Evolutionary conservation across 2,329 filamentous ascomycete species (phyloP).

Genomic region (Colletotrichum sp.): DNA sequence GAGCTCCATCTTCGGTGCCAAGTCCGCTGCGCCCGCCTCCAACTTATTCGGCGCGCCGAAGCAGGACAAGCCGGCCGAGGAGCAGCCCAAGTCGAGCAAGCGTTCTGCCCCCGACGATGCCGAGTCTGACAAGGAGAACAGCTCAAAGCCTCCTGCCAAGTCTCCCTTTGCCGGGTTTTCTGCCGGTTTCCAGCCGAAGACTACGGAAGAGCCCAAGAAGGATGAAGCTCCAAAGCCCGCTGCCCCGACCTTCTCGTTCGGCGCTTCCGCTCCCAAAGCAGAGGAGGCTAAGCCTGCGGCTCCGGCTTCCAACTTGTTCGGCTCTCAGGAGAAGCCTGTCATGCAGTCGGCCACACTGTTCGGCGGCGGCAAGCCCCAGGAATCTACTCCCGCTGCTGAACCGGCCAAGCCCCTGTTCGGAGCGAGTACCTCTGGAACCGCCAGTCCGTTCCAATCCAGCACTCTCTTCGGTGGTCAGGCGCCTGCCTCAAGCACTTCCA

Average conservation of each 20-base stretch:
- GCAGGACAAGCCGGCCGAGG: conserved; percentile 31
- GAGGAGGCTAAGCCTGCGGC: conserved; percentile 24
- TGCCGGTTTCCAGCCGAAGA: conserved; percentile 38
- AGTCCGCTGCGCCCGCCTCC: conserved; percentile 35
- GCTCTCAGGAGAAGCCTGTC: conserved; percentile 19
- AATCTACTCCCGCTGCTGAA: conserved; percentile 28
- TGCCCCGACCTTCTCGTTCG: conserved; percentile 20
- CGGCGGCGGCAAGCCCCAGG: conserved; percentile 37
- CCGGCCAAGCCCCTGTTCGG: conserved; percentile 30
- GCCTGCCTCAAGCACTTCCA: conserved; percentile 25
- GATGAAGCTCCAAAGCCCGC: conserved; percentile 12
- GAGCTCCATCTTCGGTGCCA: conserved; percentile 40
- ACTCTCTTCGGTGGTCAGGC: conserved; percentile 25
- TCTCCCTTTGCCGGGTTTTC: conserved; percentile 24
- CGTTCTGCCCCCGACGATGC: conserved; percentile 26
- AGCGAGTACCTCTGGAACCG: conserved; percentile 9
- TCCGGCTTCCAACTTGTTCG: conserved; percentile 28
- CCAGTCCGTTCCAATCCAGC: conserved; percentile 18
- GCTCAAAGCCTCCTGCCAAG: conserved; percentile 40
- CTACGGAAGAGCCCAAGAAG: conserved; percentile 26
- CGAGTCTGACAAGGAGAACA: conserved; percentile 52
- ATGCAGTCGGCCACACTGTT: conserved; percentile 42
- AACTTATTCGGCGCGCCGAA: conserved; percentile 42
- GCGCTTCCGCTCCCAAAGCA: conserved; percentile 11
- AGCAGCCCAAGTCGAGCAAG: conserved; percentile 27